A percentile compares a stretch with the other conserved stretches of the same genome.
Conservation (phyloP, 2,329 filamentous ascomycete species). For the Calonectria pseudoreteaudii region DNA sequence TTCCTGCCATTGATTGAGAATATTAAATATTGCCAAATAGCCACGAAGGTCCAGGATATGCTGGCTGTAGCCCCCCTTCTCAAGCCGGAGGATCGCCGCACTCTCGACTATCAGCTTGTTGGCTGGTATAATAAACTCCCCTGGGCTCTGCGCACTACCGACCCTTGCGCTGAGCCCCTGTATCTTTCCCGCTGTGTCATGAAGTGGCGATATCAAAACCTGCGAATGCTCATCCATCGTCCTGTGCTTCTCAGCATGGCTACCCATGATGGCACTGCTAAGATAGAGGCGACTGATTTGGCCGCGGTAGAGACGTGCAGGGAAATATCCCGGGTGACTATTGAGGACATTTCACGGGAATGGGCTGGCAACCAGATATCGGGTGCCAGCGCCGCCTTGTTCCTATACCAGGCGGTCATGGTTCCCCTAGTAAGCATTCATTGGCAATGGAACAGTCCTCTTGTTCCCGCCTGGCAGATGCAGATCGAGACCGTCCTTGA, state of each 20-base stretch:
- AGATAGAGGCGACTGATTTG: slow-evolving; percentile 71
- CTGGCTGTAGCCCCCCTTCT: slow-evolving; percentile 79
- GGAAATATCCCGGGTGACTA: slow-evolving; percentile 75
- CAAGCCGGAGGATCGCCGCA: slow-evolving; percentile 72
- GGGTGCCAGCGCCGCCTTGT: slow-evolving; percentile 86
- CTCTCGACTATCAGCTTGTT: slow-evolving; percentile 75
- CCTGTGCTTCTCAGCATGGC: slow-evolving; percentile 77
- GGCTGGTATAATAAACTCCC: slow-evolving; percentile 80
- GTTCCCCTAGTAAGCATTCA: slow-evolving; percentile 82
- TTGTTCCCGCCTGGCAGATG: slow-evolving; percentile 64
- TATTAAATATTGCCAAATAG: slow-evolving; percentile 83
- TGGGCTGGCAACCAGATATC: slow-evolving; percentile 81
- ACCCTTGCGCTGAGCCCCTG: slow-evolving; percentile 77
- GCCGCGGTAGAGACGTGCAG: slow-evolving; percentile 76
- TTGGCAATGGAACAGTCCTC: slow-evolving; percentile 68
- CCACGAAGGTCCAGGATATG: slow-evolving; percentile 81
- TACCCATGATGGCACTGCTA: slow-evolving; percentile 57
- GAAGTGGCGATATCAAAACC: slow-evolving; percentile 85
- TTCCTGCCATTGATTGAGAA: slow-evolving; percentile 81
- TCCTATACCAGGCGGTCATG: slow-evolving; percentile 84
- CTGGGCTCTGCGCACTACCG: slow-evolving; percentile 70
- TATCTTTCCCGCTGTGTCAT: slow-evolving; percentile 79
- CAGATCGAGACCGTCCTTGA: slow-evolving; percentile 70
- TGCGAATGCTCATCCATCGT: slow-evolving; percentile 80
- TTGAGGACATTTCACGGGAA: slow-evolving; percentile 77